phyloP scores from a whole-genome alignment of 257 asterid genomes.

The Jaltomata sinuosa region DNA sequence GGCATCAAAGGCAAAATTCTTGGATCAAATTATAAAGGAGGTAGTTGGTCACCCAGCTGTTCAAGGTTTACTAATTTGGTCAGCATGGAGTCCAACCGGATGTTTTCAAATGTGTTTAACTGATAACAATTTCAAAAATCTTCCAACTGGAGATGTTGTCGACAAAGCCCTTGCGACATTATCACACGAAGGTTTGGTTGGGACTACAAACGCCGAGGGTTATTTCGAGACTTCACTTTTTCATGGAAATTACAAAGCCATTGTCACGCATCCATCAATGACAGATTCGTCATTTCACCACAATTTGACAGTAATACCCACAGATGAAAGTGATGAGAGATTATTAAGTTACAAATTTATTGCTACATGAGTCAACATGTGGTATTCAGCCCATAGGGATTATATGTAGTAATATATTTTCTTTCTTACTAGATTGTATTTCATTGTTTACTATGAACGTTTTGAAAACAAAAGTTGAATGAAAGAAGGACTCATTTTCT shows the following conservation, averaged over 20 bases:
- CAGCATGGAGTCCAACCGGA: slow-evolving; percentile 34
- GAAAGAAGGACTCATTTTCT: no score
- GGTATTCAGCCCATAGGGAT: neutral
- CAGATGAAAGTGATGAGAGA: neutral
- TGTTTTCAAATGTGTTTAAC: slow-evolving; percentile 63
- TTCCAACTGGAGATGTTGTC: slow-evolving; percentile 43
- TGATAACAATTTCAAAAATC: slow-evolving; percentile 37
- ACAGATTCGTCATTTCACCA: neutral
- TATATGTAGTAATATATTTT: no score
- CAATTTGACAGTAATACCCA: slow-evolving; percentile 8
- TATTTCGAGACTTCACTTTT: slow-evolving; percentile 22
- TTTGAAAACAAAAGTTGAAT: no score
- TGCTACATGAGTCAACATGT: neutral
- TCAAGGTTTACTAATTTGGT: slow-evolving; percentile 41
- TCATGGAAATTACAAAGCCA: slow-evolving; percentile 40
- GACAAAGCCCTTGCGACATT: slow-evolving; percentile 15
- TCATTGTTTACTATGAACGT: no score
- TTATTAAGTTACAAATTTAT: neutral
- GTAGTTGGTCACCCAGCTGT: slow-evolving; percentile 24
- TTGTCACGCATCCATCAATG: slow-evolving; percentile 16
- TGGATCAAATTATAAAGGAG: slow-evolving; percentile 41
- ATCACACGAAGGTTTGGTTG: slow-evolving; percentile 1
- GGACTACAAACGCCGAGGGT: slow-evolving; percentile 29
- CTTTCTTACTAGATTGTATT: no score
- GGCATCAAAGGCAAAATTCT: slow-evolving; percentile 13